A percentile compares a stretch with the other conserved stretches of the same genome.
Evolutionary conservation across 2,329 filamentous ascomycete species (phyloP).

Genomic region (Fusarium scirpi): DNA sequence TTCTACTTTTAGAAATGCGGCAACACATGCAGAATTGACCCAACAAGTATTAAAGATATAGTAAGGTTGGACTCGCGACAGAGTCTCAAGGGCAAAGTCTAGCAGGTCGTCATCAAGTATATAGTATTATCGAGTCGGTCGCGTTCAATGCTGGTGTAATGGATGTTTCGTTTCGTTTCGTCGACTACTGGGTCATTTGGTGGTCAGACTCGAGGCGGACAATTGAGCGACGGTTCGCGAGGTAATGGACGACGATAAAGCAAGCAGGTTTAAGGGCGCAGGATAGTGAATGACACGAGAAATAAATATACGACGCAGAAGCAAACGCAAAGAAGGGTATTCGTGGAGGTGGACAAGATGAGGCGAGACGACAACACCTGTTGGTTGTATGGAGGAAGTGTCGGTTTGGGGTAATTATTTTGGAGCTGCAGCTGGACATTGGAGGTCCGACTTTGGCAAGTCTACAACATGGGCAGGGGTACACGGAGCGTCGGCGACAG

Average conservation of each 20-base stretch:
- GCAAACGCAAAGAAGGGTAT: slow-evolving; percentile 13
- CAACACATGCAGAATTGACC: slow-evolving; percentile 40
- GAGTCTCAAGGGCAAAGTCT: not conserved
- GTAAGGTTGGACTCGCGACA: slow-evolving; percentile 21
- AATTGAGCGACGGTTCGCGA: slow-evolving; percentile 10
- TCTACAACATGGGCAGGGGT: slow-evolving; percentile 16
- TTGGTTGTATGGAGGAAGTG: slow-evolving; percentile 38
- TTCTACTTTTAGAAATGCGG: slow-evolving; percentile 34
- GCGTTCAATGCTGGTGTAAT: slow-evolving; percentile 22
- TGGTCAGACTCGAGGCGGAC: slow-evolving; percentile 20
- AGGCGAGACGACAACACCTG: slow-evolving; percentile 33
- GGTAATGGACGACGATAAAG: not conserved
- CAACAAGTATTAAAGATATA: slow-evolving; percentile 16
- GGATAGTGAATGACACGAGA: slow-evolving; percentile 14
- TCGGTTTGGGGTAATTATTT: slow-evolving; percentile 43
- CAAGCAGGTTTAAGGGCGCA: not conserved
- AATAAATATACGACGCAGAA: slow-evolving; percentile 21
- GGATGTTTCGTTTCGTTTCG: slow-evolving; percentile 34
- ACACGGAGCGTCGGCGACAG: slow-evolving; percentile 25
- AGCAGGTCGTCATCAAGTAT: slow-evolving; percentile 1
- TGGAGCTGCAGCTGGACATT: slow-evolving; percentile 36
- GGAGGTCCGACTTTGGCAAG: slow-evolving; percentile 1
- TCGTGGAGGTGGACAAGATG: not conserved
- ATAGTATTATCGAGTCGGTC: slow-evolving; percentile 1
- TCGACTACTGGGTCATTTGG: slow-evolving; percentile 18